These are phyloP conservation scores for Breviolum minutum DNA, from an alignment of 73 alveolate genomes.

Conservation along the genomic window DNA sequence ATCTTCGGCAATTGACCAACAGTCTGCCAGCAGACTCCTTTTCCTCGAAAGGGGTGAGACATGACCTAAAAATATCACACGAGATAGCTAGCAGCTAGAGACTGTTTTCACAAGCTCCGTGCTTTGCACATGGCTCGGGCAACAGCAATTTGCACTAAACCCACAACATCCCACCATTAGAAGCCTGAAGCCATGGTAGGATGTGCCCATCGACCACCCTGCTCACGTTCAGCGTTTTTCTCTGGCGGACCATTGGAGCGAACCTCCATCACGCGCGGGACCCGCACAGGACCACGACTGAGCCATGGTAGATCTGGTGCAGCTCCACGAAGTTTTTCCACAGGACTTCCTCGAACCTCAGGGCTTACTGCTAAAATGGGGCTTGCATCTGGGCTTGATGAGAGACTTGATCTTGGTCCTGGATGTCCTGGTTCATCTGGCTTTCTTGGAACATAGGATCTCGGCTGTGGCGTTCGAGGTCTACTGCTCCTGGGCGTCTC, in stretches of 20 bases:
- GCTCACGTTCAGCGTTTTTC: no score
- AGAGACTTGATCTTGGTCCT: neutral
- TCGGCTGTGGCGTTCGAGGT: neutral
- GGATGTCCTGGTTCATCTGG: conserved; percentile 9
- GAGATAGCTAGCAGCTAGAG: no score
- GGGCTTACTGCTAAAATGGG: neutral
- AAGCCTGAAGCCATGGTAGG: conserved; percentile 35
- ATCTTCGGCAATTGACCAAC: no score
- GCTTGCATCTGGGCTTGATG: conserved; percentile 40
- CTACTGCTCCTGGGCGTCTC: conserved; percentile 3
- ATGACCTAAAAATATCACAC: no score
- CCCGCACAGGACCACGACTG: conserved; percentile 16
- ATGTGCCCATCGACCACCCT: conserved; percentile 45
- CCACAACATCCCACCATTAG: neutral
- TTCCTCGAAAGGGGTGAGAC: no score
- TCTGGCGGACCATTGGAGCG: no score
- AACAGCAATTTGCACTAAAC: neutral
- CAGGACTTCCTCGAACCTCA: conserved; percentile 7
- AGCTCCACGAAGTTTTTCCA: no score
- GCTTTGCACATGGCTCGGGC: conserved; percentile 19
- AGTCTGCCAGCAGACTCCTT: no score
- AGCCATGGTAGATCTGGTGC: conserved; percentile 1
- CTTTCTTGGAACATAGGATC: conserved; percentile 16
- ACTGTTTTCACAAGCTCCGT: neutral
- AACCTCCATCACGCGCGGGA: neutral